phyloP scores from a whole-genome alignment of 768 basidiomycete genomes.

The Hygrophorus russula region DNA sequence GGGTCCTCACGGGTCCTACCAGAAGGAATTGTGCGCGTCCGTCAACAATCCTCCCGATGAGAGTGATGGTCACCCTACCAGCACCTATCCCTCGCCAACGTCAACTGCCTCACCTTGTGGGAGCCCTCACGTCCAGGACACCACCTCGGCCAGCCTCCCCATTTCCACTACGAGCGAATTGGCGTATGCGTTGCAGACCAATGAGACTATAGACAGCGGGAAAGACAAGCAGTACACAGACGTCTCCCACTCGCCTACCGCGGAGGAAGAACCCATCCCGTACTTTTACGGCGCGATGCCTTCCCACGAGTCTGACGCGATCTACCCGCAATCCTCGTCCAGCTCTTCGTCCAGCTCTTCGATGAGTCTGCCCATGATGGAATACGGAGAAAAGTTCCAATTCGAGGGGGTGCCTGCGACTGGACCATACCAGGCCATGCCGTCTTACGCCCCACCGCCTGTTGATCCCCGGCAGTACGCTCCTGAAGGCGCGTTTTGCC shows the following conservation, averaged over 20 bases:
- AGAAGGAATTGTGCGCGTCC: no score
- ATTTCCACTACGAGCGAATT: slow-evolving; percentile 26
- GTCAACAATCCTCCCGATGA: slow-evolving; percentile 1
- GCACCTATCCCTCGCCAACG: slow-evolving; percentile 30
- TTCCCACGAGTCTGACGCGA: not conserved
- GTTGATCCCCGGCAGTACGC: no score
- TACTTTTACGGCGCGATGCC: not conserved
- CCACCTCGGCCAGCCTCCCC: slow-evolving; percentile 11
- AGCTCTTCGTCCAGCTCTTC: not conserved
- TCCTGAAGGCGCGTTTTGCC: no score
- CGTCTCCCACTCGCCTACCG: not conserved
- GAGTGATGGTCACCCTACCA: slow-evolving; percentile 8
- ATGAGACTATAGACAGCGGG: not conserved
- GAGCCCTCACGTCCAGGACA: slow-evolving; percentile 16
- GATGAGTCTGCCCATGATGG: not conserved
- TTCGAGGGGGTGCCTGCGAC: not conserved
- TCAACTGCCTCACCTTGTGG: slow-evolving; percentile 32
- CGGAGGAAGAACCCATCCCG: not conserved
- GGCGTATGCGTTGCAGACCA: slow-evolving; percentile 22
- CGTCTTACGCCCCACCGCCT: not conserved
- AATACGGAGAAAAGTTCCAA: not conserved
- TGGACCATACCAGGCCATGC: not conserved
- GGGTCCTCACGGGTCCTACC: slow-evolving; percentile 14
- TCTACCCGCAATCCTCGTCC: not conserved
- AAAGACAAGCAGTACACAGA: not conserved